phyloP scores from a whole-genome alignment of 495 filamentous ascomycete genomes.

The Cenococcum geophilum region DNA sequence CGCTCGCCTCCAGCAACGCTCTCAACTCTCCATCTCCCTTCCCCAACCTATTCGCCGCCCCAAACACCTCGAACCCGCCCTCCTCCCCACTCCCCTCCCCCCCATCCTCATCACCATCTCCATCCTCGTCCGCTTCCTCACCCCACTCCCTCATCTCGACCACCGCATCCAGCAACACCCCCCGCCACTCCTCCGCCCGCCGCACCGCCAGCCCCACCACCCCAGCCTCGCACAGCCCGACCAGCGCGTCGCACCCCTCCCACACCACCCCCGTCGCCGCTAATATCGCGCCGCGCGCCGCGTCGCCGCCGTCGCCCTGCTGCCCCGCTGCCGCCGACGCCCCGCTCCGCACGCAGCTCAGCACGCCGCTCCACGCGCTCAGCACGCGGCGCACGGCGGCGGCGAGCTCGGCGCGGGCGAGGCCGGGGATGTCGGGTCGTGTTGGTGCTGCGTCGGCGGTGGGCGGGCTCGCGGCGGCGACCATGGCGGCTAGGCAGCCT shows the following conservation, averaged over 20 bases:
- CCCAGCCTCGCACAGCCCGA: constrained; percentile 56
- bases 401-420: constrained; percentile 49
- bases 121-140: constrained; percentile 54
- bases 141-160: constrained; percentile 82
- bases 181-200: constrained; percentile 50
- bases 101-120: constrained; percentile 40
- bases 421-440: constrained; percentile 37
- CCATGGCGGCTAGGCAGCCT: constrained; percentile 62
- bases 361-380: constrained; percentile 39
- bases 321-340: constrained; percentile 46
- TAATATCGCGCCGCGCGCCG: constrained; percentile 48
- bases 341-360: constrained; percentile 36
- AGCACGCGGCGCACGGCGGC: constrained; percentile 37
- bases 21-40: constrained; percentile 51
- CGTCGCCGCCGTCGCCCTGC: constrained; percentile 43
- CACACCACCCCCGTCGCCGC: constrained; percentile 56
- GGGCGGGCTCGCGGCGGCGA: constrained; percentile 63
- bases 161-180: constrained; percentile 71
- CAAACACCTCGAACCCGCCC: constrained; percentile 47
- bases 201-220: constrained; percentile 45
- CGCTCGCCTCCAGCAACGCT: constrained; percentile 50
- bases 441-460: no score
- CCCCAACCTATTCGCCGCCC: constrained; percentile 48
- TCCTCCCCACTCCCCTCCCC: constrained; percentile 36
- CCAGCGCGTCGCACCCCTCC: constrained; percentile 67